Evolutionary conservation across 208 protist species (phyloP).

Genomic region (Kentomonas sorsogonicus): DNA sequence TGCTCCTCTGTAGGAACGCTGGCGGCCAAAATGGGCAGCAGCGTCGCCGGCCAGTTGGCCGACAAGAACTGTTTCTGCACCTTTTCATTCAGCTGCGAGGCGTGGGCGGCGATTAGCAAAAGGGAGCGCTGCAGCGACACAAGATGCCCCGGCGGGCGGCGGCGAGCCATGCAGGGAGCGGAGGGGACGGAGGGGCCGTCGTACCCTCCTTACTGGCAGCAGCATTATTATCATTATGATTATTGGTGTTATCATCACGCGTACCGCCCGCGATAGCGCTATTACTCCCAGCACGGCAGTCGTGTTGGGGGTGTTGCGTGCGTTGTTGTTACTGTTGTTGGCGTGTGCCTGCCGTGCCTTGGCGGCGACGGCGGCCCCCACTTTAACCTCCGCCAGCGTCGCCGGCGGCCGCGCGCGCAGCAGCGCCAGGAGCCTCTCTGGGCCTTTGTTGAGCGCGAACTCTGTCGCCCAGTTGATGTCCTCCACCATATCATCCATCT

Average conservation of each 20-base stretch:
- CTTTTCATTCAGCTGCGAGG: constrained; percentile 56
- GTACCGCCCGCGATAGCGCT: neutral
- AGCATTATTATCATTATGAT: neutral
- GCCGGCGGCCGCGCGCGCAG: constrained; percentile 15
- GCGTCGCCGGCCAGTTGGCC: constrained; percentile 23
- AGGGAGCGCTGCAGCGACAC: constrained; percentile 10
- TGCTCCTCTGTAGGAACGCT: neutral
- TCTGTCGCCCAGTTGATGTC: constrained; percentile 86
- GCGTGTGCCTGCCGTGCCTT: too few relatives aligned
- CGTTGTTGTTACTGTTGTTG: too few relatives aligned
- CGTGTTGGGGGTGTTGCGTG: too few relatives aligned
- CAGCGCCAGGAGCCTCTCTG: constrained; percentile 30
- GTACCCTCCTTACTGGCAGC: too few relatives aligned
- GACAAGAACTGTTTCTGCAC: constrained; percentile 46
- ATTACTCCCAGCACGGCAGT: neutral
- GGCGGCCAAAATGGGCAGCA: constrained; percentile 15
- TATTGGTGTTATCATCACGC: neutral
- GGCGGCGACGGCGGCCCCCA: too few relatives aligned
- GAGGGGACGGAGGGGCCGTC: too few relatives aligned
- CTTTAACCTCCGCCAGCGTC: too few relatives aligned
- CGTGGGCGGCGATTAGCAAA: constrained; percentile 25
- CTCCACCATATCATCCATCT: constrained; percentile 83
- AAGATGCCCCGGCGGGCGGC: neutral
- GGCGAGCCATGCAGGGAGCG: neutral
- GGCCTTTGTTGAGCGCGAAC: constrained; percentile 73